These are phyloP conservation scores for Macrophomina phaseolina DNA, from an alignment of 2,329 filamentous ascomycete genomes.

Conservation along the genomic window DNA sequence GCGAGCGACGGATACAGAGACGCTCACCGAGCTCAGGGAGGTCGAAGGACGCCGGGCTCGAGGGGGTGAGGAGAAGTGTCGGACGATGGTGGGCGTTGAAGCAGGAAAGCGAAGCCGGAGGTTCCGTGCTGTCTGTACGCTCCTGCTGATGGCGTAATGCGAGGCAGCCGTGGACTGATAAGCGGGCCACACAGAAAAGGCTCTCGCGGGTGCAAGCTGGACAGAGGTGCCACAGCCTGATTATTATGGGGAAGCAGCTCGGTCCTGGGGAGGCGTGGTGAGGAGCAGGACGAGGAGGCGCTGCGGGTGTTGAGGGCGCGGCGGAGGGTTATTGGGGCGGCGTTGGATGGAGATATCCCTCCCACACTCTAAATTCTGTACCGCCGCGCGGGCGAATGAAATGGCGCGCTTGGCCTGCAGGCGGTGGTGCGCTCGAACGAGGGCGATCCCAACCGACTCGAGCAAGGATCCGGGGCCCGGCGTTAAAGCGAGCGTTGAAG, in stretches of 20 bases:
- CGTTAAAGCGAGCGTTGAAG: slow-evolving; percentile 27
- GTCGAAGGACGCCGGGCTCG: neutral
- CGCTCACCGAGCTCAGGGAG: slow-evolving; percentile 10
- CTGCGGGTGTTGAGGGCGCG: slow-evolving; percentile 24
- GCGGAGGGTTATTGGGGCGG: slow-evolving; percentile 26
- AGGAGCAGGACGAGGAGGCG: slow-evolving; percentile 23
- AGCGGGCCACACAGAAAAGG: slow-evolving; percentile 24
- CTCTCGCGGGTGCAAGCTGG: slow-evolving; percentile 16
- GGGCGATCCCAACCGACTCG: slow-evolving; percentile 27
- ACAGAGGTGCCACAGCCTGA: slow-evolving; percentile 8
- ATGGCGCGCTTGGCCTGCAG: slow-evolving; percentile 27
- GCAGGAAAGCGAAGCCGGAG: slow-evolving; percentile 24
- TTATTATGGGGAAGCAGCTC: slow-evolving; percentile 23
- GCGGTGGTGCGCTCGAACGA: slow-evolving; percentile 22
- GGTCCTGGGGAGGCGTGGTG: slow-evolving; percentile 14
- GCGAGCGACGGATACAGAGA: slow-evolving; percentile 14
- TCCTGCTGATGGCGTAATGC: slow-evolving; percentile 25
- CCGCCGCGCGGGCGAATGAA: slow-evolving; percentile 23
- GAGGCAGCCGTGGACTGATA: slow-evolving; percentile 26
- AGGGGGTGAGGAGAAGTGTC: neutral
- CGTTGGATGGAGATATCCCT: slow-evolving; percentile 24
- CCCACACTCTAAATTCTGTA: slow-evolving; percentile 29
- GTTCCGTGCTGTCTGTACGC: slow-evolving; percentile 21
- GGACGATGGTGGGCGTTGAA: neutral
- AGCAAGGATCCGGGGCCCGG: slow-evolving; percentile 22